Conservation (phyloP, 2,329 filamentous ascomycete genomes). For the Ophioceras dolichostomum region DNA sequence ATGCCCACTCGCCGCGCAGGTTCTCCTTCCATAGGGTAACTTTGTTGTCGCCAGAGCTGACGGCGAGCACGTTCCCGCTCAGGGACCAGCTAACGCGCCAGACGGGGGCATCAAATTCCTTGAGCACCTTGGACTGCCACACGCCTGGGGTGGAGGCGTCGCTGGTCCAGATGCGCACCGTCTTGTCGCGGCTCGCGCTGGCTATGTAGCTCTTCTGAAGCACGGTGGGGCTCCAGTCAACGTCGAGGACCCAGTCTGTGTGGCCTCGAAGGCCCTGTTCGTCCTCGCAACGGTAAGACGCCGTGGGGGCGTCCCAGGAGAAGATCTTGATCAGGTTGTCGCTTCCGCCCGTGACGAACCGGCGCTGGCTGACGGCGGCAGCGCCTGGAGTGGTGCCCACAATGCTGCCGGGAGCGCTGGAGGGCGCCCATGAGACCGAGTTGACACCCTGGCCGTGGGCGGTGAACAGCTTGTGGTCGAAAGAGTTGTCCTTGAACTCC, state of each 20-base stretch:
- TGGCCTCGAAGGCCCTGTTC: constrained; percentile 63
- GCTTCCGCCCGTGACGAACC: constrained; percentile 89
- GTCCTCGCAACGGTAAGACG: constrained; percentile 47
- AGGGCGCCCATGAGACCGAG: constrained; percentile 89
- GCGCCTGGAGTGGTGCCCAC: constrained; percentile 57
- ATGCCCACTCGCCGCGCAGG: constrained; percentile 90
- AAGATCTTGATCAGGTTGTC: constrained; percentile 93
- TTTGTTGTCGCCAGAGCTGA: constrained; percentile 91
- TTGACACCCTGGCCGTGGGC: constrained; percentile 94
- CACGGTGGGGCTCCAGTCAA: constrained; percentile 92
- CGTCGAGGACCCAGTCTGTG: constrained; percentile 93
- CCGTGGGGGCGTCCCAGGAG: constrained; percentile 57
- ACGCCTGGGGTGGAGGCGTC: constrained; percentile 53
- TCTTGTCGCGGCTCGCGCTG: constrained; percentile 91
- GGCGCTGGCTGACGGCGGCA: constrained; percentile 35
- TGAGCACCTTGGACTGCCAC: constrained; percentile 77
- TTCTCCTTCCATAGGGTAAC: constrained; percentile 99
- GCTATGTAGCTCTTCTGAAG: constrained; percentile 95
- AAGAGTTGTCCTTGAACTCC: constrained; percentile 90
- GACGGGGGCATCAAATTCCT: constrained; percentile 68
- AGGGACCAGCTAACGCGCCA: constrained; percentile 98
- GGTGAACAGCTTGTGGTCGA: constrained; percentile 79
- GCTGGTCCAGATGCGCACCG: constrained; percentile 91
- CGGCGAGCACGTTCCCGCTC: constrained; percentile 90
- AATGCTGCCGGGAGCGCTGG: constrained; percentile 71